Evolutionary conservation across 371 early-diverging fungal species (phyloP), one percentile per base, ranked within the genome.

Genomic region (Lichtheimia ornata): DNA sequence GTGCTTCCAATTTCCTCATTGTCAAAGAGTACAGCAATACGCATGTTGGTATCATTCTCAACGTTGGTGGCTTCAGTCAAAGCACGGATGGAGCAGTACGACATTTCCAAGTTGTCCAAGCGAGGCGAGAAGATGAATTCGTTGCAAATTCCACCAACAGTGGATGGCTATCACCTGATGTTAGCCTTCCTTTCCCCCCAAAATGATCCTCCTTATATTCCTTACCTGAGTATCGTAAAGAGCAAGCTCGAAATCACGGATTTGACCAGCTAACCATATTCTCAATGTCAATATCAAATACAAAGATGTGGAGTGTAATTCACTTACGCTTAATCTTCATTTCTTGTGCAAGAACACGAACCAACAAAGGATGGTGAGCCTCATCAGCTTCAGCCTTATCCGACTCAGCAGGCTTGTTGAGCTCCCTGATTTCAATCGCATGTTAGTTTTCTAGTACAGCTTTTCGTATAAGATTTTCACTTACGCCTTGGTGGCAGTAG

Each of bases 1-100:
- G 72, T 73, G 40, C 96, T 95, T n/a, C 99, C 99, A 50, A 98
- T 87, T 67, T 99, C 99, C 79, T 99, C 99, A 76, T 97, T 95
- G 74, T 98, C 99, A 69, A 98, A 99, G 13, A 97, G 83, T 13
- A 92, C 86, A 18, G 94, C 84, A 59, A 99, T 72, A 61, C 96
- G 92, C 58, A 97, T 87, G 59, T 89, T 85, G 55, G 88, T 67
- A 41, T 96, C 94, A 24, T 78, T 70, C n/a, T 71, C 83, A 42
- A 91, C 57, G 35, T 76, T 66, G 17, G 76, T 74, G 13, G 71
- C 80, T 64, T 83, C 72, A 57, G 86, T 73, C 58, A 91, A 65
- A 13, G 88, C 86, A 74, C 84, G 66, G 27, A 70, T 74, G 13
- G 92, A 87, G 72, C 92, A 92, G 78, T 84, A 98, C 17, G 95